Evolutionary conservation across 1,139 yeast genomes (phyloP).

Genomic region (Geotrichum europaeum): DNA sequence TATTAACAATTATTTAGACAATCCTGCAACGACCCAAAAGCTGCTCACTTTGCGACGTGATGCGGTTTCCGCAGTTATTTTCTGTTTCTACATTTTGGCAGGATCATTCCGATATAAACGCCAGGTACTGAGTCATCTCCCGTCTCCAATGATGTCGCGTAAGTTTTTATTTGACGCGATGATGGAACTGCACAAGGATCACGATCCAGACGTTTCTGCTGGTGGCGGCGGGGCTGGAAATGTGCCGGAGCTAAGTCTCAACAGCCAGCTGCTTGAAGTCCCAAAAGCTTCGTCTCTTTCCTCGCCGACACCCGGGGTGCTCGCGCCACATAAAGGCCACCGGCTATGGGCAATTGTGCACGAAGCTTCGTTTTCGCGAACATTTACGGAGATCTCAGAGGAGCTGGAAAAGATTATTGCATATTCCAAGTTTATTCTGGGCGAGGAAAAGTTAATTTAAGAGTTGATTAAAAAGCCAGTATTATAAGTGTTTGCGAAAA

Average conservation of each 20-base stretch:
- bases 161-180: constrained; percentile 41
- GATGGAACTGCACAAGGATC: constrained; percentile 29
- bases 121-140: constrained; percentile 41
- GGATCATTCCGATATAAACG: constrained; percentile 40
- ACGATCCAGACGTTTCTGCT: constrained; percentile 17
- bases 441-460: constrained; percentile 36
- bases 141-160: constrained; percentile 42
- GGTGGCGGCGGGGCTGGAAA: not conserved
- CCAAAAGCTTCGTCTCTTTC: not conserved
- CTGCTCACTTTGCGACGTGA: constrained; percentile 43
- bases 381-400: constrained; percentile 43
- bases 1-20: constrained; percentile 20
- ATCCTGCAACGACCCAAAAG: constrained; percentile 36
- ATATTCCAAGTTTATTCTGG: constrained; percentile 40
- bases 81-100: constrained; percentile 39
- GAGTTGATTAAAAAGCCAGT: not conserved
- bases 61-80: constrained; percentile 43
- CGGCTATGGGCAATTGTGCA: constrained; percentile 44
- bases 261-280: not conserved
- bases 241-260: constrained; percentile 2
- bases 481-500: not conserved
- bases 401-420: constrained; percentile 39
- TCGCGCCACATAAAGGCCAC: constrained; percentile 4
- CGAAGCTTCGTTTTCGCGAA: constrained; percentile 45
- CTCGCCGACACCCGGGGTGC: not conserved